Percentiles rank a stretch among this genome's conserved stretches.
Conservation (phyloP, 495 filamentous ascomycete species). For the Gamarada debralockiae region DNA sequence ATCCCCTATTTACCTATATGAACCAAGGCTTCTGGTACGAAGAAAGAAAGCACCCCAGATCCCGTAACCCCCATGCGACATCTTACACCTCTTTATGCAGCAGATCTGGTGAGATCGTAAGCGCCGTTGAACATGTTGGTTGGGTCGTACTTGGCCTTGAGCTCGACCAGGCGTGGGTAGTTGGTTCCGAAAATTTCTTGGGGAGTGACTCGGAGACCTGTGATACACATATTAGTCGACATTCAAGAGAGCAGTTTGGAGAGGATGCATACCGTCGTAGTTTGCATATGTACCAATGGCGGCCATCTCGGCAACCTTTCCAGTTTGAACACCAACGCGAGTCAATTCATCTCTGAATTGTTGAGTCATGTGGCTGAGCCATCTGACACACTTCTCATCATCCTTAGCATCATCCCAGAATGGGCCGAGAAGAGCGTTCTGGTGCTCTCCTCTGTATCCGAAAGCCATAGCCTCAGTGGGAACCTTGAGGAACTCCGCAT, state of each 20-base stretch:
- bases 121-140: not conserved
- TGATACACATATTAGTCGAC: not conserved
- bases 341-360: no score
- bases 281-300: not conserved
- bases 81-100: no score
- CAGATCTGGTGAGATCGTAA: not conserved
- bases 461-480: slow-evolving; percentile 19
- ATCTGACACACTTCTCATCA: slow-evolving; percentile 11
- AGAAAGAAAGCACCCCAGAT: no score
- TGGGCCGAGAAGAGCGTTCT: slow-evolving; percentile 11
- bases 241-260: not conserved
- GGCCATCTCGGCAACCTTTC: no score
- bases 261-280: not conserved
- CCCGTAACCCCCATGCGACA: no score
- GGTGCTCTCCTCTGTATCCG: slow-evolving; percentile 20
- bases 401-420: slow-evolving; percentile 21
- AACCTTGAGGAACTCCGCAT: not conserved
- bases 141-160: slow-evolving; percentile 4
- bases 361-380: not conserved
- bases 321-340: no score
- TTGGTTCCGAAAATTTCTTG: not conserved
- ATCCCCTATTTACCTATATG: no score
- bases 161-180: not conserved
- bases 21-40: no score
- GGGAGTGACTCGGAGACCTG: not conserved